A percentile compares a stretch with the other conserved stretches of the same genome.
Conservation (phyloP, 2,329 filamentous ascomycete genomes). For the Graphilbum fragrans region DNA sequence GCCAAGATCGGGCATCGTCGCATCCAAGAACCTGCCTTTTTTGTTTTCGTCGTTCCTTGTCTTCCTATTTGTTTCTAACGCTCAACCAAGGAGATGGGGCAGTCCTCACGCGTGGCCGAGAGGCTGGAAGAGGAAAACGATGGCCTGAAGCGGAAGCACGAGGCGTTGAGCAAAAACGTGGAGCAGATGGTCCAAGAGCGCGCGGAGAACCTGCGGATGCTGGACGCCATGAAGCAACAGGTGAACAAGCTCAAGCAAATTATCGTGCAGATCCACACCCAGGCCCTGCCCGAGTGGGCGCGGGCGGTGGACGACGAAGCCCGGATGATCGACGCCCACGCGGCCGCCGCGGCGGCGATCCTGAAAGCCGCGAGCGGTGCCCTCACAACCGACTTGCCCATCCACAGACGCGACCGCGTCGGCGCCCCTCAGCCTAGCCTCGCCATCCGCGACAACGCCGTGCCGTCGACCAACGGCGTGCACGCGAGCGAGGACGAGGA, state of each 20-base stretch:
- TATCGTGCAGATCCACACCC: constrained; percentile 92
- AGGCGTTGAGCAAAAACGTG: constrained; percentile 87
- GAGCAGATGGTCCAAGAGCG: constrained; percentile 95
- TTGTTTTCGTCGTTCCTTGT: too few species aligned
- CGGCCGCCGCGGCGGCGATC: not conserved
- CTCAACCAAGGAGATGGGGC: constrained; percentile 98
- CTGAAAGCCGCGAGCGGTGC: too few species aligned
- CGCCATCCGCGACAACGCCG: not conserved
- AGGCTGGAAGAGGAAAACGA: constrained; percentile 94
- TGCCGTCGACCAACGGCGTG: not conserved
- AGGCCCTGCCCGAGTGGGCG: constrained; percentile 54
- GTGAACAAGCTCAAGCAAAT: constrained; percentile 87
- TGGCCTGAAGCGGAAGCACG: constrained; percentile 80
- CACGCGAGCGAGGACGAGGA: constrained; percentile 17
- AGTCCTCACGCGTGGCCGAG: constrained; percentile 99
- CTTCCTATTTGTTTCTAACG: constrained; percentile 65
- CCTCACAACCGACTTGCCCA: too few species aligned
- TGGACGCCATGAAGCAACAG: constrained; percentile 72
- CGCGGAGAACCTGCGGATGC: constrained; percentile 58
- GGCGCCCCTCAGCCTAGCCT: too few species aligned
- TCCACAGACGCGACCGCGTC: too few species aligned
- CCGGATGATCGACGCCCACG: constrained; percentile 25
- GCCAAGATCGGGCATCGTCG: too few species aligned
- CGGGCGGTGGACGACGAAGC: too few species aligned
- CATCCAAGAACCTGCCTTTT: not conserved